These are phyloP conservation scores for Anacardium occidentale DNA, from an alignment of 345 rosid genomes.

Conservation along the genomic window DNA sequence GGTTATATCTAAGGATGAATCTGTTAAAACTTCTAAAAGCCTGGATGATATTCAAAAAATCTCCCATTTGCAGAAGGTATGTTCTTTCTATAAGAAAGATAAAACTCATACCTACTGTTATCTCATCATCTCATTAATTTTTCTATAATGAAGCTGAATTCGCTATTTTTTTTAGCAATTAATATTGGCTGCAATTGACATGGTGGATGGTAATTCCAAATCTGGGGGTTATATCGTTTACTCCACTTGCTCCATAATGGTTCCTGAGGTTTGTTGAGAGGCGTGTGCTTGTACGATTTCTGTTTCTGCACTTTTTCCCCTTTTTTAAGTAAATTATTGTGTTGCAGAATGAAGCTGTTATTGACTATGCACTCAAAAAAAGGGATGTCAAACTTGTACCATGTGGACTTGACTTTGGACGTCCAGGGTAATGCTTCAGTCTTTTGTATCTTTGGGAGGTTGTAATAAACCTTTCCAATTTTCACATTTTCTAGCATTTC, in stretches of 20 bases:
- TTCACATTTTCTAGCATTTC: slow-evolving; percentile 11
- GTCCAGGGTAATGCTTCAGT: slow-evolving; percentile 57
- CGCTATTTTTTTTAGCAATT: slow-evolving; percentile 52
- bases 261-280: slow-evolving; percentile 65
- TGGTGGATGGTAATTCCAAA: slow-evolving; percentile 86
- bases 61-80: slow-evolving; percentile 88
- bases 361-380: slow-evolving; percentile 76
- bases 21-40: slow-evolving; percentile 87
- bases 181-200: slow-evolving; percentile 85
- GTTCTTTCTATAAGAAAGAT: slow-evolving; percentile 12
- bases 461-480: not conserved
- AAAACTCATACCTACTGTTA: not conserved
- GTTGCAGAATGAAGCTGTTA: slow-evolving; percentile 86
- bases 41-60: slow-evolving; percentile 70
- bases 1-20: slow-evolving; percentile 85
- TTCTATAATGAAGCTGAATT: not conserved
- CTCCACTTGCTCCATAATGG: slow-evolving; percentile 92
- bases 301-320: not conserved
- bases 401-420: slow-evolving; percentile 86
- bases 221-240: slow-evolving; percentile 91
- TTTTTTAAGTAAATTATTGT: slow-evolving; percentile 8
- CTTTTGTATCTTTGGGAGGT: not conserved
- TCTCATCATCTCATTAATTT: not conserved
- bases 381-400: slow-evolving; percentile 92
- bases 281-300: slow-evolving; percentile 9